Evolutionary conservation across 495 filamentous ascomycete species (phyloP), one percentile per base, ranked within the genome.

Genomic region (Cladorrhinum samala): DNA sequence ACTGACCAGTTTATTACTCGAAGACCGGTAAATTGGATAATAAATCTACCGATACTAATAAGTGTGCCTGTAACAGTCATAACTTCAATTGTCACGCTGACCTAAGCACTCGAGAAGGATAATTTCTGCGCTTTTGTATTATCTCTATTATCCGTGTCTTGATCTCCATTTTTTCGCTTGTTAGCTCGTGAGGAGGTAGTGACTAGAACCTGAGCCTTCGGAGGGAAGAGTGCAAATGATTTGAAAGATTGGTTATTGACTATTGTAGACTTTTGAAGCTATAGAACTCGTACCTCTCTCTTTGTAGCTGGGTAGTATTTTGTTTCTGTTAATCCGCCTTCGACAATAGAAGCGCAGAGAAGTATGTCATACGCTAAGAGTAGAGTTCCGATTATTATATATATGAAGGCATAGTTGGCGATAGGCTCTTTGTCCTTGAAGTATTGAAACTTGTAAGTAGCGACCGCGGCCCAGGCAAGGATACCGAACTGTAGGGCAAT

Each of bases 21-120:
- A 2, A 78, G 53, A 2, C 78, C 78, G 5, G 74, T 59, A 52
- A 81, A 81, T 54, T 81, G 77, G 5, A 70, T 45, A 24, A 78
- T 54, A 40, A 77, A 81, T 0, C 77, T 77, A 1, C 67, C 13
- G 42, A 79, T 50, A 3, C 71, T 73, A 1, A 72, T 27, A 6
- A 48, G 1, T 9, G 57, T 59, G 7, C 55, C 67, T 7, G 49
- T 23, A n/a, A 67, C 17, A 0, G 63, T 62, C 19, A 56, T 46
- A 33, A 48, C n/a, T n/a, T n/a, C n/a, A n/a, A n/a, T n/a, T n/a
- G n/a, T n/a, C n/a, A n/a, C n/a, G n/a, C n/a, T n/a, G n/a, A n/a
- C n/a, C n/a, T n/a, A n/a, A n/a, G n/a, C n/a, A n/a, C n/a, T n/a
- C n/a, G n/a, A n/a, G n/a, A n/a, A n/a, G n/a, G n/a, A n/a, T n/a